Conservation (phyloP, 768 basidiomycete species). For the Xerocomus brunneocitrinus region DNA sequence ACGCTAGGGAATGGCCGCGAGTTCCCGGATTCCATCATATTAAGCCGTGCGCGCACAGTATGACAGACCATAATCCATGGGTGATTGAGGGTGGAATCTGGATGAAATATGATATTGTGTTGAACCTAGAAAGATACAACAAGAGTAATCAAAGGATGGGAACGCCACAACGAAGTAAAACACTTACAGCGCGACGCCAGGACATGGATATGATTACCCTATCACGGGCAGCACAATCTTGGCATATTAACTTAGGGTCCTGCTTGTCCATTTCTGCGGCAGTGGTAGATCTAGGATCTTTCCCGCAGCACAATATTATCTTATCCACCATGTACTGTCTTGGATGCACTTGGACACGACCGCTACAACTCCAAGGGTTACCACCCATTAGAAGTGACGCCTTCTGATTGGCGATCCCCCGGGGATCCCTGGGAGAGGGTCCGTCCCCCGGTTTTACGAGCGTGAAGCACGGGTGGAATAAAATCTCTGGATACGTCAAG, state of each 20-base stretch:
- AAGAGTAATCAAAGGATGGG: neutral
- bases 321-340: constrained; percentile 11
- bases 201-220: constrained; percentile 10
- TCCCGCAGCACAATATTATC: constrained; percentile 18
- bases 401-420: constrained; percentile 18
- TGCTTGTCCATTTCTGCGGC: constrained; percentile 25
- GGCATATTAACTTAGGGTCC: constrained; percentile 15
- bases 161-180: neutral
- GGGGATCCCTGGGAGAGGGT: constrained; percentile 17
- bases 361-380: constrained; percentile 18
- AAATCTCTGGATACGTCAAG: constrained; percentile 24
- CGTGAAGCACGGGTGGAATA: constrained; percentile 28
- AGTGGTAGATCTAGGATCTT: constrained; percentile 21
- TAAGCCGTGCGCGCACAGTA: neutral
- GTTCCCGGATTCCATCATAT: neutral
- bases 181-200: constrained; percentile 24
- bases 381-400: constrained; percentile 23
- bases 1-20: neutral
- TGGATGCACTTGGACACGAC: constrained; percentile 20
- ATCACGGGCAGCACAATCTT: constrained; percentile 12
- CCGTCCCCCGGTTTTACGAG: constrained; percentile 2
- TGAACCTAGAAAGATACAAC: constrained; percentile 12
- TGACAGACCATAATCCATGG: constrained; percentile 9
- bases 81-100: neutral
- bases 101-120: constrained; percentile 15